Conservation (phyloP, 768 basidiomycete species). For the Rhodocollybia butyracea region DNA sequence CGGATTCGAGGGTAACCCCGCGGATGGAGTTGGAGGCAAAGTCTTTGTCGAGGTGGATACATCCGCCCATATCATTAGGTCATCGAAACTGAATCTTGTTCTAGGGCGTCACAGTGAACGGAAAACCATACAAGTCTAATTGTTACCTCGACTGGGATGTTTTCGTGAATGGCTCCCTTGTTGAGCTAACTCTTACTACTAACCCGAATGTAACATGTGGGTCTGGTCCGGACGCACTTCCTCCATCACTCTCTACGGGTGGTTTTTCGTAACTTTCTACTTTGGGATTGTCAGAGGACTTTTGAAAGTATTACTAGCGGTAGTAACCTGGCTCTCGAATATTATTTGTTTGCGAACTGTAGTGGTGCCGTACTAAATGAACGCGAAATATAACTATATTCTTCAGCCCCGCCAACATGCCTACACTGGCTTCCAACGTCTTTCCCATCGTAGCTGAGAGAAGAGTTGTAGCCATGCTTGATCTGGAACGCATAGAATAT, state of each 20-base stretch:
- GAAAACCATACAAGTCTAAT: slow-evolving; percentile 54
- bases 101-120: slow-evolving; percentile 57
- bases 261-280: slow-evolving; percentile 49
- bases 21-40: slow-evolving; percentile 45
- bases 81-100: not conserved
- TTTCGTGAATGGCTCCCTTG: slow-evolving; percentile 47
- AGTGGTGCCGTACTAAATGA: too few species aligned
- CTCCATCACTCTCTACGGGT: slow-evolving; percentile 64
- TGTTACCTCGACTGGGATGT: slow-evolving; percentile 67
- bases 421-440: too few species aligned
- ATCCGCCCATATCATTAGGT: not conserved
- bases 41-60: slow-evolving; percentile 50
- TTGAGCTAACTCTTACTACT: slow-evolving; percentile 54
- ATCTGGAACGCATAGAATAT: too few species aligned
- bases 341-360: too few species aligned
- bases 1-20: slow-evolving; percentile 50
- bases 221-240: slow-evolving; percentile 38
- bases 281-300: too few species aligned
- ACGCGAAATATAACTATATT: too few species aligned
- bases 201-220: slow-evolving; percentile 55
- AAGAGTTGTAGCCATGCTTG: too few species aligned
- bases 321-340: too few species aligned
- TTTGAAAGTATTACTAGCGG: too few species aligned
- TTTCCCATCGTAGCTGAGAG: too few species aligned
- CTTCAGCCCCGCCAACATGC: too few species aligned